Conservation (phyloP, 768 basidiomycete genomes). For the Strobilomyces echinocephalus region DNA sequence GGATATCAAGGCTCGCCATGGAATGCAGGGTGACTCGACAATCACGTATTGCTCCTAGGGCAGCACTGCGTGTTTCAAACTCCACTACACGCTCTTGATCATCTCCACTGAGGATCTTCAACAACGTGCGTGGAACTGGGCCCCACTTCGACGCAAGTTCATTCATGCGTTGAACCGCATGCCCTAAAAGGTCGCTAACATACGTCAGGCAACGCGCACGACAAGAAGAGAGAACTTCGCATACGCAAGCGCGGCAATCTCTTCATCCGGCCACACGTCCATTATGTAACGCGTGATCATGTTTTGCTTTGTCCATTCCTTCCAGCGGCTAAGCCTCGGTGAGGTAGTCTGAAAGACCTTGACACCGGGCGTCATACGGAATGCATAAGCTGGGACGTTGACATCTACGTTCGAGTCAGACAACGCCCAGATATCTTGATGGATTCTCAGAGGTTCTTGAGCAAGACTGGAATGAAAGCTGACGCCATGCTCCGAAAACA, state of each 20-base stretch:
- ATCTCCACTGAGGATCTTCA: not conserved
- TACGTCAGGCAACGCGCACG: not conserved
- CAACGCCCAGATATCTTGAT: not conserved
- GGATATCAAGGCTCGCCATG: not conserved
- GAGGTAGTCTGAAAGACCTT: slow-evolving; percentile 5
- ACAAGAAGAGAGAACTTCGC: not conserved
- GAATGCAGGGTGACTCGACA: not conserved
- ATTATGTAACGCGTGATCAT: slow-evolving; percentile 2
- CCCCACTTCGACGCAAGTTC: slow-evolving; percentile 1
- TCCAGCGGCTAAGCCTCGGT: not conserved
- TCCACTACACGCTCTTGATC: not conserved
- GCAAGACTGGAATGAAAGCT: not conserved
- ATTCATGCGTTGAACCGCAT: not conserved
- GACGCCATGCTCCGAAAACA: not conserved
- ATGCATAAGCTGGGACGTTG: not conserved
- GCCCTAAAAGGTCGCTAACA: not conserved
- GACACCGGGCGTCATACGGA: not conserved
- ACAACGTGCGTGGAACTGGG: not conserved
- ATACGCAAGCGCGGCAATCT: slow-evolving; percentile 3
- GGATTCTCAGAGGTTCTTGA: not conserved
- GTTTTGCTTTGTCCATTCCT: slow-evolving; percentile 4
- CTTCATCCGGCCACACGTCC: not conserved
- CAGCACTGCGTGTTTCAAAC: not conserved
- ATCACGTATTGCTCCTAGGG: not conserved
- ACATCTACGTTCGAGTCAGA: slow-evolving; percentile 2